Conservation (phyloP, 345 rosid species). For the Populus pruinosa region DNA sequence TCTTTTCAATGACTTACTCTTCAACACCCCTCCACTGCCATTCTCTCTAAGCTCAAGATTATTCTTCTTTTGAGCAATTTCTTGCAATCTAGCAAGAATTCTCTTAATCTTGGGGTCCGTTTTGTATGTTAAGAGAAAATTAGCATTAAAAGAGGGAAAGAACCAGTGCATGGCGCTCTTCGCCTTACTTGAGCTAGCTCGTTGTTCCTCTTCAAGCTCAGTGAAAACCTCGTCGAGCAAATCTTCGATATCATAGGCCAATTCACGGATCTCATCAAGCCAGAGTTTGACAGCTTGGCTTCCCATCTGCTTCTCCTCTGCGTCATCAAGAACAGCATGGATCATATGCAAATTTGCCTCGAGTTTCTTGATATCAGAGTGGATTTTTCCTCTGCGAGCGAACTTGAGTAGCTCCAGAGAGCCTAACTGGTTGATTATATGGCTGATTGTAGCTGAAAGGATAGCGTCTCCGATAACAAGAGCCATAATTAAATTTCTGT, state of each 20-base stretch:
- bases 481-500: too few relatives aligned
- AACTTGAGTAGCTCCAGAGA: conserved; percentile 2
- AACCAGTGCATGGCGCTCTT: neutral
- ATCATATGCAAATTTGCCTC: neutral
- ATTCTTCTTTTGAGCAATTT: neutral
- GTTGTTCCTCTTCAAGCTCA: neutral
- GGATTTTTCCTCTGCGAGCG: neutral
- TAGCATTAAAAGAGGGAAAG: neutral
- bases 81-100: conserved; percentile 6
- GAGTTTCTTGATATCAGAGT: conserved; percentile 13
- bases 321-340: conserved; percentile 16
- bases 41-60: conserved; percentile 5
- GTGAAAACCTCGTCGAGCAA: conserved; percentile 16
- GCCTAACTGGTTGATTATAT: neutral
- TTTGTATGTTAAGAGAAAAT: neutral
- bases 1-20: neutral
- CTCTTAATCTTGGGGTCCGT: neutral
- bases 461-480: too few relatives aligned
- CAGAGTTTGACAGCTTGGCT: conserved; percentile 9
- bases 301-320: conserved; percentile 18
- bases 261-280: conserved; percentile 14
- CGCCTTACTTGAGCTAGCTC: neutral
- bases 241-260: conserved; percentile 18
- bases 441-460: too few relatives aligned
- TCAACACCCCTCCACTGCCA: too few relatives aligned